phyloP scores from a whole-genome alignment of 2,329 filamentous ascomycete species.

The Exophiala sp. region DNA sequence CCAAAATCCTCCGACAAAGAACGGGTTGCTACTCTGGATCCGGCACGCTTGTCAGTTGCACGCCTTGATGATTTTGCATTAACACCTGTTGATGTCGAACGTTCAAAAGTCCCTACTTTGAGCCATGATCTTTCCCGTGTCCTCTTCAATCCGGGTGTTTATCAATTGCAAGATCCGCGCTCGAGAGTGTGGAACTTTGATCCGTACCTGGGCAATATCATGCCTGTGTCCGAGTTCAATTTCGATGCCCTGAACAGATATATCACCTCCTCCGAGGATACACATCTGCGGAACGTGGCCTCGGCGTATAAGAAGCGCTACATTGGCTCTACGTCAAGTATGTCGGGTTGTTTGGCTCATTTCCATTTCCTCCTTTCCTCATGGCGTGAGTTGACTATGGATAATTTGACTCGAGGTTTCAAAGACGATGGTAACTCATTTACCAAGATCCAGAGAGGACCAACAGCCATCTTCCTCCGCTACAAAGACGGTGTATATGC shows the following conservation, averaged over 20 bases:
- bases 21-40: conserved; percentile 4
- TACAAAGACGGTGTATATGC: conserved; percentile 82
- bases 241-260: conserved; percentile 81
- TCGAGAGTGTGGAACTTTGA: conserved; percentile 95
- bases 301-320: conserved; percentile 66
- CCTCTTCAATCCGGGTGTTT: conserved; percentile 92
- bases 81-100: conserved; percentile 44
- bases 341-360: conserved; percentile 80
- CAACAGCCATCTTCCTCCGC: conserved; percentile 73
- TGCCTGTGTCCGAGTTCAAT: conserved; percentile 89
- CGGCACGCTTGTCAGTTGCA: conserved; percentile 21
- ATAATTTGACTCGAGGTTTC: conserved; percentile 63
- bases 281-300: conserved; percentile 62
- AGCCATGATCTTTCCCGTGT: conserved; percentile 67
- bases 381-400: conserved; percentile 67
- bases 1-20: neutral
- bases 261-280: conserved; percentile 84
- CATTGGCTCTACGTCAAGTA: conserved; percentile 92
- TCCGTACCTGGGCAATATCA: conserved; percentile 84
- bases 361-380: conserved; percentile 87
- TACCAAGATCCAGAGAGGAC: conserved; percentile 65
- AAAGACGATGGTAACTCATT: conserved; percentile 57
- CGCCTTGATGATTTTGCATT: conserved; percentile 36
- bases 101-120: conserved; percentile 22
- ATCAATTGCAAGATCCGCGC: conserved; percentile 80